Evolutionary conservation across 148 eudicot genomes (phyloP), one percentile per base, ranked within the genome.

Genomic region (Linanthus parryae): DNA sequence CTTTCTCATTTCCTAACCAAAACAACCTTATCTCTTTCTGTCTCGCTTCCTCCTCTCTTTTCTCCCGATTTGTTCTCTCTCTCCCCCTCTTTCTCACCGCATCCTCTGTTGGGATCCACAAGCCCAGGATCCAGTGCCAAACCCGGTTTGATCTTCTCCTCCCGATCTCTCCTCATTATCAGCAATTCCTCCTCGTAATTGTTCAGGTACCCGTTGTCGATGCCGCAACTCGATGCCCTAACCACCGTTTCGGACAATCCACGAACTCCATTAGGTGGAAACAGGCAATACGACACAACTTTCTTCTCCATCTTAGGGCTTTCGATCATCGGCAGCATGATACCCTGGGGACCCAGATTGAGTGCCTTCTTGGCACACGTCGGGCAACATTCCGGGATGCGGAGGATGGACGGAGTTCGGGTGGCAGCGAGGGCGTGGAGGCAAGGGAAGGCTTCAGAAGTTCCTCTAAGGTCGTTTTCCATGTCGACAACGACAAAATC

Each of bases 251-350:
- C 85, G 20, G 85, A 88, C 22, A 92, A 85, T 18, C 96, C 96
- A 10, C 96, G 81, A 31, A 88, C 69, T 11, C 92, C 92, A 8
- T 70, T 70, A 3, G 94, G 96, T 13, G 94, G 96, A 59, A 76
- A 84, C 2, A 83, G 71, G 73, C 94, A 88, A 40, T 69, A 88
- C 1, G 88, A 83, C 10, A 84, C 94, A 24, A 88, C 94, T 28
- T 74, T 73, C 14, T 42, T 49, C 7, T 92, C 94, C 16, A 52
- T 52, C 21, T 84, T 62, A 0, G 79, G 66, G 48, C 48, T 20
- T 13, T 81, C 81, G 20, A 88, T 74, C 96, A 88, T 83, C n/a
- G 94, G 94, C 37, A 88, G 81, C 94, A 88, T 88, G 48, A 88
- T 72, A 0, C 96, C 96, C 27, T 76, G 78, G 0, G 96, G 96